Conservation (phyloP, 352 stramenopile genomes). For the Halophytophthora polymorphica region DNA sequence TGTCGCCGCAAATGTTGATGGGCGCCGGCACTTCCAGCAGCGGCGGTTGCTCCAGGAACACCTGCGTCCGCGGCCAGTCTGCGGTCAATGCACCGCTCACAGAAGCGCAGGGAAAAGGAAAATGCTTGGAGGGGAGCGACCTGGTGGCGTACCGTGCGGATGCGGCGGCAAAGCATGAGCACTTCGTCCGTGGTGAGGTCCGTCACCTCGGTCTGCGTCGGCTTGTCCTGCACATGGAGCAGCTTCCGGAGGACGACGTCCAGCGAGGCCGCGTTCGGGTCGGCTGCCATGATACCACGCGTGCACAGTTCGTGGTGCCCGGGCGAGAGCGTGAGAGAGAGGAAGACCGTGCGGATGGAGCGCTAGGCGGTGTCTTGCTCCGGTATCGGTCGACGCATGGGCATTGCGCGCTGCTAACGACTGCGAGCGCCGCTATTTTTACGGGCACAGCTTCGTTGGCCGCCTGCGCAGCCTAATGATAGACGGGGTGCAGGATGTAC, state of each 20-base stretch:
- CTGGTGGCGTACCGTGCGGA: slow-evolving; percentile 46
- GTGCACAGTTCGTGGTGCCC: too few relatives aligned
- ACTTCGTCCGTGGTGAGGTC: slow-evolving; percentile 80
- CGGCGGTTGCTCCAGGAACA: slow-evolving; percentile 92
- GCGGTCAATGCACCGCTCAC: background rate
- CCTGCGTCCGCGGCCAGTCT: slow-evolving; percentile 18
- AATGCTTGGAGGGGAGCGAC: slow-evolving; percentile 1
- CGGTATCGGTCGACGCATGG: too few relatives aligned
- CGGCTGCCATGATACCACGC: slow-evolving; percentile 10
- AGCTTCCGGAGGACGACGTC: slow-evolving; percentile 77
- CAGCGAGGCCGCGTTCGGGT: slow-evolving; percentile 52
- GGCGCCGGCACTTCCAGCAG: slow-evolving; percentile 93
- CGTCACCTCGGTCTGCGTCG: slow-evolving; percentile 71
- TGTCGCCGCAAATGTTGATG: slow-evolving; percentile 97
- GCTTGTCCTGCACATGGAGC: slow-evolving; percentile 70
- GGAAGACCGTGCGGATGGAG: too few relatives aligned
- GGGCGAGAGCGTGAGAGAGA: too few relatives aligned
- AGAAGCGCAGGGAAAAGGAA: background rate
- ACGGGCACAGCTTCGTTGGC: too few relatives aligned
- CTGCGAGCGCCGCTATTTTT: too few relatives aligned
- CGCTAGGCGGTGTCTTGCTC: too few relatives aligned
- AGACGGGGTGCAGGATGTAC: too few relatives aligned
- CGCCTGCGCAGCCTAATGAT: too few relatives aligned
- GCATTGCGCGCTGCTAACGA: too few relatives aligned
- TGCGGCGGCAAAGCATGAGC: slow-evolving; percentile 73